phyloP scores from a whole-genome alignment of 148 eudicot genomes.

The Diospyros kaki region DNA sequence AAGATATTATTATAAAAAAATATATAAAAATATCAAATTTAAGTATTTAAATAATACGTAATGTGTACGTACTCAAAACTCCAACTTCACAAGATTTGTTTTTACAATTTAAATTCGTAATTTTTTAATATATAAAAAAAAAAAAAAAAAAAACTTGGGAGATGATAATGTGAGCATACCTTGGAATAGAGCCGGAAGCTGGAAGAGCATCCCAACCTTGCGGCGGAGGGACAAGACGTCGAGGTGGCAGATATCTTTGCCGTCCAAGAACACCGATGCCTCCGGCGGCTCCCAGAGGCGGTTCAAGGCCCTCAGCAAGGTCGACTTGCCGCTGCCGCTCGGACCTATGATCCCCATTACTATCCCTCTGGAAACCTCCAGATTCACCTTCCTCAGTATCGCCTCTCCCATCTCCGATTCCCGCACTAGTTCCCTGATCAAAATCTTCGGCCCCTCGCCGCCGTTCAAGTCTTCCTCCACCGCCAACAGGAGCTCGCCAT shows the following conservation, averaged over 20 bases:
- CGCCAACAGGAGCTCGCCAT: background rate
- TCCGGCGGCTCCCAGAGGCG: constrained; percentile 54
- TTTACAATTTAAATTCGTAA: too few species aligned
- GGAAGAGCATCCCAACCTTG: constrained; percentile 58
- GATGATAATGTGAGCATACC: constrained; percentile 18
- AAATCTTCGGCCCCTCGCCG: constrained; percentile 22
- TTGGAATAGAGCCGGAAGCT: constrained; percentile 52
- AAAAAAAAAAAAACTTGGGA: too few species aligned
- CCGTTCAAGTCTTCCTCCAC: background rate
- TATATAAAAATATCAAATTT: too few species aligned
- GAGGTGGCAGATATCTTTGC: constrained; percentile 38
- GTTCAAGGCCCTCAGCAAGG: constrained; percentile 46
- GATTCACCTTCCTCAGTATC: constrained; percentile 27
- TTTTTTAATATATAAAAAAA: too few species aligned
- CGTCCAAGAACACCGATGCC: constrained; percentile 42
- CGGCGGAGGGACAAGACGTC: constrained; percentile 49
- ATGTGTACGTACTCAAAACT: too few species aligned
- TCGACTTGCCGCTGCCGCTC: constrained; percentile 59
- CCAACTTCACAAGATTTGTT: too few species aligned
- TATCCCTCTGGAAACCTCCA: constrained; percentile 38
- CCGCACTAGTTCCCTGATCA: constrained; percentile 26
- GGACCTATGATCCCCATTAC: constrained; percentile 60
- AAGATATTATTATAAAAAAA: too few species aligned
- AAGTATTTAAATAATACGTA: too few species aligned
- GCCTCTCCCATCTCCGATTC: constrained; percentile 25